Evolutionary conservation across 208 protist species (phyloP), one percentile per base, ranked within the genome.

Genomic region (Wallacemonas sp.): DNA sequence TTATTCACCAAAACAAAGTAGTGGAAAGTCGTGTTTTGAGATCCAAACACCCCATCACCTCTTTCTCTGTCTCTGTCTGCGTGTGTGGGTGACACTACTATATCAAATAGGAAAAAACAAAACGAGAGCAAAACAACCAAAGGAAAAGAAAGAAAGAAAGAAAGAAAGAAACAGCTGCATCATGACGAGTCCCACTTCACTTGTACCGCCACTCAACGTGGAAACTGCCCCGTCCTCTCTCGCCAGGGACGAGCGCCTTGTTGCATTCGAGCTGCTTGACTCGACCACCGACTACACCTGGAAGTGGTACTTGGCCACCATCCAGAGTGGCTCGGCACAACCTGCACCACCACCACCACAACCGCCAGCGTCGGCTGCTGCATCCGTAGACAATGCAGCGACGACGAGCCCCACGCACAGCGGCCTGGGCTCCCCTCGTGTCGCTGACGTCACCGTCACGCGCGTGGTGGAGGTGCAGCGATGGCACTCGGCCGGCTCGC

Each of bases 251-350:
- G 52, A 67, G 29, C 61, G 49, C 11, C 61, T 67, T 44, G 33
- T 55, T 2, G 36, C 41, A 2, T 55, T 43, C 5, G 43, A 54
- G 36, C 24, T 46, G 6, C 61, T 55, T 21, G 43, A 55, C n/a
- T 8, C 61, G 17, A 4, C 36, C 6, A 27, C 61, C 0, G 36
- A 49, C 30, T 33, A 36, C 60, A 14, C 44, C 3, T 67, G 61
- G 61, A 57, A 48, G 54, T 73, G 76, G 61, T 61, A 63, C 21
- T 48, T 76, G 11, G 76, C 70, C 19, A 77, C 57, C 2, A 56
- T 78, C 5, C 27, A 33, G 17, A 54, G 52, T 1, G 26, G 24
- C 34, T 5, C 56, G 56, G n/a, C n/a, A n/a, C n/a, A n/a, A n/a
- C n/a, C n/a, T 34, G n/a, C 32, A 14, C 33, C 36, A 17, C 44